Evolutionary conservation across 2,329 filamentous ascomycete species (phyloP).

Genomic region (Calcarisporium arbuscula): DNA sequence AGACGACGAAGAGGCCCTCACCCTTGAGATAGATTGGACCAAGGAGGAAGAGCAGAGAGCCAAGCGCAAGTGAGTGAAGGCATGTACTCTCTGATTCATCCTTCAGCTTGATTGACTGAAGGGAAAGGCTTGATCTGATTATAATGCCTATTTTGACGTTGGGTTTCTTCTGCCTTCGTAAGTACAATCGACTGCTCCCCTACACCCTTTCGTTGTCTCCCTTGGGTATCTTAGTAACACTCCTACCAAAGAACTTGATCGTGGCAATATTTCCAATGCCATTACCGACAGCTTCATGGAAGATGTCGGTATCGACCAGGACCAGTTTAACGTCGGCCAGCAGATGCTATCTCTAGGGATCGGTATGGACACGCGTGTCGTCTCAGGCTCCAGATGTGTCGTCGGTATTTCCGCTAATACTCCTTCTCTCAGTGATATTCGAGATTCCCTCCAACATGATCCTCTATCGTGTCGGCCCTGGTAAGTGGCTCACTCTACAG

Average conservation of each 20-base stretch:
- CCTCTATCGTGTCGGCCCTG: constrained; percentile 31
- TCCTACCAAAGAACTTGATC: too few species aligned
- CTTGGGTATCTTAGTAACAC: too few species aligned
- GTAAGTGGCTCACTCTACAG: constrained; percentile 47
- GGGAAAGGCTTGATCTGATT: constrained; percentile 28
- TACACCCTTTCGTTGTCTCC: too few species aligned
- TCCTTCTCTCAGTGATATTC: too few species aligned
- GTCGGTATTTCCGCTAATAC: too few species aligned
- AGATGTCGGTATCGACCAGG: constrained; percentile 42
- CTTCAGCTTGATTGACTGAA: too few species aligned
- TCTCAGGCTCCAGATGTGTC: too few species aligned
- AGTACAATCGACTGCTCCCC: too few species aligned
- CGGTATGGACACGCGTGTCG: too few species aligned
- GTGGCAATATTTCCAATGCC: constrained; percentile 39
- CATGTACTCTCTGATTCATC: too few species aligned
- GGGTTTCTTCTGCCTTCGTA: constrained; percentile 36
- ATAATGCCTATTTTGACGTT: constrained; percentile 36
- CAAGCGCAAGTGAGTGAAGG: constrained; percentile 30
- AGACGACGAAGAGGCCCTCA: too few species aligned
- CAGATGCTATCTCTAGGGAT: constrained; percentile 45
- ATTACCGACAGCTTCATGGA: constrained; percentile 42
- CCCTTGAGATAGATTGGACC: constrained; percentile 23
- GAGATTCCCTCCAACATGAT: constrained; percentile 33
- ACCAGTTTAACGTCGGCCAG: constrained; percentile 46
- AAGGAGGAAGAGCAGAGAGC: constrained; percentile 28